phyloP scores from a whole-genome alignment of 2,329 filamentous ascomycete genomes.

The Leptographium lundbergii region DNA sequence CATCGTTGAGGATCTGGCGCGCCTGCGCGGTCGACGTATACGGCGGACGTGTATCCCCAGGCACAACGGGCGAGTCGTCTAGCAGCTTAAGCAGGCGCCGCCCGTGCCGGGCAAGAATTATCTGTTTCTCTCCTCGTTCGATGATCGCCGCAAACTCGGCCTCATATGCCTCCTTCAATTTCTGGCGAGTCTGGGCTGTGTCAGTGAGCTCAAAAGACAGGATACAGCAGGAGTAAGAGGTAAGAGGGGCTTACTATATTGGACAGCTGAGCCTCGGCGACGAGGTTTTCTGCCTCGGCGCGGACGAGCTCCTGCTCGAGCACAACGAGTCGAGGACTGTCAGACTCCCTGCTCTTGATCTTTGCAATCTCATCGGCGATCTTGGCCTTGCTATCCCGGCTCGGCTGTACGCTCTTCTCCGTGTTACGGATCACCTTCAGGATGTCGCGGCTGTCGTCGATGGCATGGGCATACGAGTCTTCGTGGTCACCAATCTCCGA shows the following conservation, averaged over 20 bases:
- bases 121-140: conserved; percentile 93
- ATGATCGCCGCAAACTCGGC: conserved; percentile 81
- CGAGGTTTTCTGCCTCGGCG: conserved; percentile 88
- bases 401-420: conserved; percentile 88
- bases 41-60: conserved; percentile 61
- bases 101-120: conserved; percentile 83
- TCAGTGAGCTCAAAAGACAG: neutral
- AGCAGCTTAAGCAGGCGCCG: conserved; percentile 73
- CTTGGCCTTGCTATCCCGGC: conserved; percentile 74
- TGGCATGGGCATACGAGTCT: conserved; percentile 68
- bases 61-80: conserved; percentile 81
- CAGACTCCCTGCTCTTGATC: conserved; percentile 84
- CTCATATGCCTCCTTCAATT: conserved; percentile 90
- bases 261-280: conserved; percentile 90
- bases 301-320: conserved; percentile 94
- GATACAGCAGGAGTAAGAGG: neutral
- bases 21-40: conserved; percentile 58
- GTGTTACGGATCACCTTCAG: conserved; percentile 93
- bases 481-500: conserved; percentile 92
- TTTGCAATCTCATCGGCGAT: conserved; percentile 85
- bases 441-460: conserved; percentile 72
- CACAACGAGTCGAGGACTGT: conserved; percentile 65
- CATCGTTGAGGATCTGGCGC: conserved; percentile 80
- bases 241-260: conserved; percentile 58
- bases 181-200: conserved; percentile 64